These are phyloP conservation scores for Rachicladosporium sp. DNA, from an alignment of 2,329 filamentous ascomycete genomes.

Conservation along the genomic window DNA sequence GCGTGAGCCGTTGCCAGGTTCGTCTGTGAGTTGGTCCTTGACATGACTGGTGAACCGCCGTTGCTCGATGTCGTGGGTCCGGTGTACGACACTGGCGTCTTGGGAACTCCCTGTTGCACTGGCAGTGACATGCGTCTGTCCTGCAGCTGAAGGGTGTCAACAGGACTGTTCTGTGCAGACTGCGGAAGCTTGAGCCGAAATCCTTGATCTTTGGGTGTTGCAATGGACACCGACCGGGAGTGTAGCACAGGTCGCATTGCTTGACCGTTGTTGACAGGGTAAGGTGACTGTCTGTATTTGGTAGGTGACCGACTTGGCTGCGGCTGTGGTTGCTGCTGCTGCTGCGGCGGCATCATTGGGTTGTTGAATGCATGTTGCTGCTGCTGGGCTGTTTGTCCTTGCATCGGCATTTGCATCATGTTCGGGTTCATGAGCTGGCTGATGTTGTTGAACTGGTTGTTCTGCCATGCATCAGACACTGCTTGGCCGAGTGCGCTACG, in stretches of 20 bases:
- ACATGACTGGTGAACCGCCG: neutral
- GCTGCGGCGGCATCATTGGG: slow-evolving; percentile 17
- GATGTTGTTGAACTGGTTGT: slow-evolving; percentile 24
- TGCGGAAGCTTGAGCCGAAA: slow-evolving; percentile 20
- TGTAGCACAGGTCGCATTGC: slow-evolving; percentile 22
- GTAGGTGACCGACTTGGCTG: slow-evolving; percentile 3
- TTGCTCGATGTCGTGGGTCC: neutral
- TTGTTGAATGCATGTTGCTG: slow-evolving; percentile 13
- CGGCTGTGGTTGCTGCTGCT: slow-evolving; percentile 4
- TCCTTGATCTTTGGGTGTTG: slow-evolving; percentile 24
- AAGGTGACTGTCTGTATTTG: slow-evolving; percentile 31
- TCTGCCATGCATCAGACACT: slow-evolving; percentile 29
- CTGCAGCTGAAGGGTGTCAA: neutral
- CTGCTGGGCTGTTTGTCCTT: slow-evolving; percentile 4
- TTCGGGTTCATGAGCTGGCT: slow-evolving; percentile 29
- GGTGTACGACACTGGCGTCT: neutral
- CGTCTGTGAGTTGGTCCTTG: neutral
- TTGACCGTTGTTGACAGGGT: slow-evolving; percentile 18
- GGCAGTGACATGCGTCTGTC: neutral
- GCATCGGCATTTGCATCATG: slow-evolving; percentile 16
- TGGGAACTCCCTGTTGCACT: neutral
- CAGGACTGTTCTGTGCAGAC: neutral
- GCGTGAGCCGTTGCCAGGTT: neutral
- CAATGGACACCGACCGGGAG: slow-evolving; percentile 33
- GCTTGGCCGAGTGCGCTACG: slow-evolving; percentile 37